These are phyloP conservation scores for Ceratocystis lukuohia DNA, from an alignment of 2,329 filamentous ascomycete genomes.

Conservation along the genomic window DNA sequence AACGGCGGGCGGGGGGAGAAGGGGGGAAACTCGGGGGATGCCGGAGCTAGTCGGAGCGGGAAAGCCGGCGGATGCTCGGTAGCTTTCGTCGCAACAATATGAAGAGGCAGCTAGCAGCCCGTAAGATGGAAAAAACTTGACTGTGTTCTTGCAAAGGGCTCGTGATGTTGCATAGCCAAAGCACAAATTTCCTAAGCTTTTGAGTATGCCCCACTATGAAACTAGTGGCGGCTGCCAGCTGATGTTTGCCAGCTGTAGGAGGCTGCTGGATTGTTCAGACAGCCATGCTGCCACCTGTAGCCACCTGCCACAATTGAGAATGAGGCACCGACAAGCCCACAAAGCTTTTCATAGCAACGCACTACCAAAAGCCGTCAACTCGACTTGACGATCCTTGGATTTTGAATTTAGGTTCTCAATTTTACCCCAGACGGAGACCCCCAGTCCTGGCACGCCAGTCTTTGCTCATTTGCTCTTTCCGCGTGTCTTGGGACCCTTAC, in stretches of 20 bases:
- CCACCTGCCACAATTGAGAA: background rate
- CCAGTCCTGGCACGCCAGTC: background rate
- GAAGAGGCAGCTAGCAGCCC: background rate
- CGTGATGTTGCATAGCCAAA: background rate
- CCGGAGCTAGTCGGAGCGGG: background rate
- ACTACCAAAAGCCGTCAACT: background rate
- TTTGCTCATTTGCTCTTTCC: background rate
- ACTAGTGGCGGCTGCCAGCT: background rate
- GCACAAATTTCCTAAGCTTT: slow-evolving; percentile 5
- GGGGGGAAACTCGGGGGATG: background rate
- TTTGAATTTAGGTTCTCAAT: background rate
- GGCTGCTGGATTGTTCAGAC: background rate
- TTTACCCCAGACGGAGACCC: too few relatives aligned
- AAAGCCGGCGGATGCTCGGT: background rate
- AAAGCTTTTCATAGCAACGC: slow-evolving; percentile 3
- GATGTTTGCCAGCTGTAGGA: background rate
- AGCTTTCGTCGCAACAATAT: background rate
- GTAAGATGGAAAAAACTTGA: background rate
- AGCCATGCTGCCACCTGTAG: fast-evolving
- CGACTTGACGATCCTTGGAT: background rate
- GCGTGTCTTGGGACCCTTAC: background rate
- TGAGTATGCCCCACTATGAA: background rate
- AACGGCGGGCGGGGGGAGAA: background rate
- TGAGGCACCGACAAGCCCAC: slow-evolving; percentile 3
- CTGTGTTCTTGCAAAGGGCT: background rate